Evolutionary conservation across 1,284 basidiomycete genomes (phyloP).

Genomic region (Fomes fomentarius): DNA sequence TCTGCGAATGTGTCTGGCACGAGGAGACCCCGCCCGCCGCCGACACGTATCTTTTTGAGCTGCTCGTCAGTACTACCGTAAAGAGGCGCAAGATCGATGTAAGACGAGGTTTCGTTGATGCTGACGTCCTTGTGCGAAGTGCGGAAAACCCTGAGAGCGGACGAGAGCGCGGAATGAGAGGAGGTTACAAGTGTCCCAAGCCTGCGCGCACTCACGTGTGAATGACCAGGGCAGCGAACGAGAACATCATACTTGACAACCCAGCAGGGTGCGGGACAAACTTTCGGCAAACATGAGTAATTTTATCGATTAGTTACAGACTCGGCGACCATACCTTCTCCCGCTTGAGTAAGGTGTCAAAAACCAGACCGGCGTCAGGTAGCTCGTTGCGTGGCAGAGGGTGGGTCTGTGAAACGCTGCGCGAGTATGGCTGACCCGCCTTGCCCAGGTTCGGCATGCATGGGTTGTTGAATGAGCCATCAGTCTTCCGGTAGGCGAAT

Average conservation of each 20-base stretch:
- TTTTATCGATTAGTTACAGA: background rate
- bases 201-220: slow-evolving; percentile 53
- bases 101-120: slow-evolving; percentile 87
- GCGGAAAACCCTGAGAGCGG: slow-evolving; percentile 61
- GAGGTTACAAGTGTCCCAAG: too few relatives aligned
- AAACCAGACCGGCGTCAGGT: slow-evolving; percentile 79
- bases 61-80: slow-evolving; percentile 72
- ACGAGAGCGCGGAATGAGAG: background rate
- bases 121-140: slow-evolving; percentile 65
- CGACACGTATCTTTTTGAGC: slow-evolving; percentile 63
- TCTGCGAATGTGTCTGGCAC: slow-evolving; percentile 78
- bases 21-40: slow-evolving; percentile 68
- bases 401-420: slow-evolving; percentile 75
- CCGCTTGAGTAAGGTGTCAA: slow-evolving; percentile 68
- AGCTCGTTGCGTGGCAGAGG: slow-evolving; percentile 67
- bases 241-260: slow-evolving; percentile 78
- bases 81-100: slow-evolving; percentile 82
- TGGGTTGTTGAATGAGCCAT: slow-evolving; percentile 77
- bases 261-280: slow-evolving; percentile 80
- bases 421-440: slow-evolving; percentile 74
- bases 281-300: slow-evolving; percentile 38
- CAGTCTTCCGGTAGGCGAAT: slow-evolving; percentile 67
- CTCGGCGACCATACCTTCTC: slow-evolving; percentile 47
- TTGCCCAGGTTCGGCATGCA: slow-evolving; percentile 72
- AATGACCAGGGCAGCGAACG: slow-evolving; percentile 82